Evolutionary conservation across 495 filamentous ascomycete genomes (phyloP), one percentile per base, ranked within the genome.

Genomic region (Pyrenula aspistea): DNA sequence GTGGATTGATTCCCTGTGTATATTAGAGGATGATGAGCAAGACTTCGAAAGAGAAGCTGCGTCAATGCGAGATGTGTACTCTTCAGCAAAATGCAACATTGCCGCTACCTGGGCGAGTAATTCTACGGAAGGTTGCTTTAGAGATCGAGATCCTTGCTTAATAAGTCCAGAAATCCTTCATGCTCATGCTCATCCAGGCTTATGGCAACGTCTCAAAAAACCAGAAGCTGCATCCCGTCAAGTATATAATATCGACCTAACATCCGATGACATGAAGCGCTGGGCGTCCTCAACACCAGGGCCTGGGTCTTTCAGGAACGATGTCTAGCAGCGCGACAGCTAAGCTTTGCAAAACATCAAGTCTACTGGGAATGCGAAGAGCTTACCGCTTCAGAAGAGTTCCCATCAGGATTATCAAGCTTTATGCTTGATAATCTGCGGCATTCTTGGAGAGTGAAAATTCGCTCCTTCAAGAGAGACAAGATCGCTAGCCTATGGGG

Each of bases 351-450:
- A 42, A 22, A 55, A 23, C 53, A 24, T 42, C 25, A 59, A 15
- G 22, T 59, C 20, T 24, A 54, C 24, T 59, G 57, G 53, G 57
- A 59, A 25, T 59, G 57, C 50, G 8, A 21, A 19, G 50, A 52
- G 4, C 22, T 52, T 20, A 4, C 8, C 8, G 50, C 31, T 42
- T 42, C 31, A 8, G 31, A 42, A 42, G 31, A 42, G 31, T 42
- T 42, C 15, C 31, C 31, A 8, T 42, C 31, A 8, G 31, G 31
- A 8, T 15, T 42, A 42, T 15, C 31, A 42, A 15, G 15, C 31
- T 42, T 42, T 8, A 42, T 42, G 31, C 31, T 4, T 8, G 4
- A 15, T 4, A 8, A 42, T 42, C 8, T 4, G 31, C 31, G 8
- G 8, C 4, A 42, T 15, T 15, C 15, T 8, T 42, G 31, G 31